Evolutionary conservation across 2,329 filamentous ascomycete genomes (phyloP).

Genomic region (Exophiala viscosa): DNA sequence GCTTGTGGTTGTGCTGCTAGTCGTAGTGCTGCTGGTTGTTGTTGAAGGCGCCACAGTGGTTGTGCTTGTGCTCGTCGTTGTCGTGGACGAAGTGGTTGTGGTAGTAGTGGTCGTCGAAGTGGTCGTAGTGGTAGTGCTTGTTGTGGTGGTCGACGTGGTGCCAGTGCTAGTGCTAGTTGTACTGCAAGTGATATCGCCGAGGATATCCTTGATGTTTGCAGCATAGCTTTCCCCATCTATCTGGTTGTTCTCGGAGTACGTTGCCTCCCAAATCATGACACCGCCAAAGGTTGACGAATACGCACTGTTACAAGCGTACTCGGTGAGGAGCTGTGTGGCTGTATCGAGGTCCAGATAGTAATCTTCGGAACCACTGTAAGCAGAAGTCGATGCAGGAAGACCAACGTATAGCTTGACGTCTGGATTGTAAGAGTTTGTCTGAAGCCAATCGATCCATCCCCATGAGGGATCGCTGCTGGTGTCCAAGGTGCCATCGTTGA

Average conservation of each 20-base stretch:
- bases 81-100: constrained; percentile 5
- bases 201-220: constrained; percentile 47
- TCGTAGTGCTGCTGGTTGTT: constrained; percentile 5
- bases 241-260: constrained; percentile 45
- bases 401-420: constrained; percentile 54
- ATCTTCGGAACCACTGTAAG: constrained; percentile 31
- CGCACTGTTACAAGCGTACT: constrained; percentile 38
- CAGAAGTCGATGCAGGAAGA: constrained; percentile 39
- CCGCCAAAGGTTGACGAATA: constrained; percentile 49
- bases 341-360: constrained; percentile 48
- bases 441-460: constrained; percentile 43
- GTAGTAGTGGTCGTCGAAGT: constrained; percentile 18
- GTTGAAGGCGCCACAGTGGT: constrained; percentile 1
- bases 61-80: constrained; percentile 10
- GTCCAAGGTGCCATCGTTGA: constrained; percentile 31
- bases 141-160: constrained; percentile 4
- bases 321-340: constrained; percentile 44
- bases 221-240: constrained; percentile 45
- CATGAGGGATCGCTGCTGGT: constrained; percentile 44
- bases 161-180: too few species aligned
- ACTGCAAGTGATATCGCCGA: constrained; percentile 28
- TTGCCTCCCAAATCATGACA: constrained; percentile 59
- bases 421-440: constrained; percentile 34
- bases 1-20: constrained; percentile 12
- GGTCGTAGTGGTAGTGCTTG: constrained; percentile 16